A percentile compares a stretch with the other conserved stretches of the same genome.
Conservation (phyloP, 2,329 filamentous ascomycete genomes). For the Fusarium sp. region DNA sequence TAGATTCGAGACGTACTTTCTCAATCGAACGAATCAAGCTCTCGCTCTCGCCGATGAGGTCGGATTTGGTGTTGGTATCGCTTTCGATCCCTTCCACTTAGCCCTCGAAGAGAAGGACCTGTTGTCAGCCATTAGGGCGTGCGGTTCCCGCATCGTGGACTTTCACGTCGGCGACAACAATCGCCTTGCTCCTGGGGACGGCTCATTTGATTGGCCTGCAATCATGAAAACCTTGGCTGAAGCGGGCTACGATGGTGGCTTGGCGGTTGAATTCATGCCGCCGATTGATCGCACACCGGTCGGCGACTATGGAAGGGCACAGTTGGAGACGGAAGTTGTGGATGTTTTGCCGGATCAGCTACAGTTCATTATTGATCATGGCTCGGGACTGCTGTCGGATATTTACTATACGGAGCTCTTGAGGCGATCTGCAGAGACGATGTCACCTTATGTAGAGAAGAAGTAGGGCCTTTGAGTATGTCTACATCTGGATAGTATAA, state of each 20-base stretch:
- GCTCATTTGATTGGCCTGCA: slow-evolving; percentile 32
- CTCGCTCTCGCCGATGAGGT: slow-evolving; percentile 40
- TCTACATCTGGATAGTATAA: not conserved
- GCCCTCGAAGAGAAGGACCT: slow-evolving; percentile 39
- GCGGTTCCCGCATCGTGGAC: slow-evolving; percentile 28
- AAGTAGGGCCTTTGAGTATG: not conserved
- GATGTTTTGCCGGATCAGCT: slow-evolving; percentile 33
- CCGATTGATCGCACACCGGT: slow-evolving; percentile 38
- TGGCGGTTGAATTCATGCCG: slow-evolving; percentile 43
- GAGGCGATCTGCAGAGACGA: slow-evolving; percentile 23
- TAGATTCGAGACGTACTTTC: slow-evolving; percentile 45
- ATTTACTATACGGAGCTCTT: slow-evolving; percentile 32
- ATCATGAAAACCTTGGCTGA: slow-evolving; percentile 30
- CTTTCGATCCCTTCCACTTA: slow-evolving; percentile 41
- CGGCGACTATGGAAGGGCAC: slow-evolving; percentile 21
- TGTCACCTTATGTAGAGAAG: slow-evolving; percentile 14
- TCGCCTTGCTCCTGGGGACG: slow-evolving; percentile 35
- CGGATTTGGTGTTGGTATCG: slow-evolving; percentile 27
- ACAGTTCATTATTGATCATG: slow-evolving; percentile 41
- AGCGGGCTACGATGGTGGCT: slow-evolving; percentile 26
- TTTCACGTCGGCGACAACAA: slow-evolving; percentile 41
- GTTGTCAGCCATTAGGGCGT: slow-evolving; percentile 26
- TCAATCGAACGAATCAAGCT: slow-evolving; percentile 41
- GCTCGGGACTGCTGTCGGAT: slow-evolving; percentile 30
- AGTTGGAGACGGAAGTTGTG: slow-evolving; percentile 25